A percentile compares a stretch with the other conserved stretches of the same genome.
Evolutionary conservation across 345 rosid species (phyloP).

Genomic region (Citropsis articulata): DNA sequence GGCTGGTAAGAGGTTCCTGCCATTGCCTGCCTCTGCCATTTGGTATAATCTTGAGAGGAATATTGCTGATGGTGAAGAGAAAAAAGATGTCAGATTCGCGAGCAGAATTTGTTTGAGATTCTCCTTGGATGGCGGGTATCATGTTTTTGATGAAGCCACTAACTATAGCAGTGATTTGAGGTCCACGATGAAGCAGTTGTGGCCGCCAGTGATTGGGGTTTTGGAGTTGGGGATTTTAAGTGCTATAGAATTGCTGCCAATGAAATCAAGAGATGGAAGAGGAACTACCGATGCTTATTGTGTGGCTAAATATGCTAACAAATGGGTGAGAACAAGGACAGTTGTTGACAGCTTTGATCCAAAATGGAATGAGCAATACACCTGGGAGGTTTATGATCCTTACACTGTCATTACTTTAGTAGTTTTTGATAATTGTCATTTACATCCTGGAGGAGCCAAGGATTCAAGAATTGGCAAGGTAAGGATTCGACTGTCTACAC

Average conservation of each 20-base stretch:
- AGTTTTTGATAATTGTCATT: constrained; percentile 39
- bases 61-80: constrained; percentile 12
- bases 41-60: constrained; percentile 38
- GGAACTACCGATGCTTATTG: constrained; percentile 47
- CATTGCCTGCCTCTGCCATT: constrained; percentile 8
- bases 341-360: constrained; percentile 32
- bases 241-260: constrained; percentile 40
- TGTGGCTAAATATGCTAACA: constrained; percentile 45
- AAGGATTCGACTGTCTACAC: constrained; percentile 49
- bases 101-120: constrained; percentile 33
- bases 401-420: constrained; percentile 37
- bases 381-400: constrained; percentile 49
- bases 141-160: constrained; percentile 44
- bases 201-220: constrained; percentile 31
- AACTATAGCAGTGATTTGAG: constrained; percentile 35
- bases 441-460: constrained; percentile 19
- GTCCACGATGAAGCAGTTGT: constrained; percentile 30
- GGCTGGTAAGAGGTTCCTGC: constrained; percentile 27
- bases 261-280: constrained; percentile 42
- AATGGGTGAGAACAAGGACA: constrained; percentile 44
- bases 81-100: constrained; percentile 23
- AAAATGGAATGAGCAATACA: constrained; percentile 45
- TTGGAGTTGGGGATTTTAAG: constrained; percentile 42
- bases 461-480: constrained; percentile 55
- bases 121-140: constrained; percentile 43